These are phyloP conservation scores for Xanthoceras sorbifolium DNA, from an alignment of 345 rosid genomes.

Conservation along the genomic window DNA sequence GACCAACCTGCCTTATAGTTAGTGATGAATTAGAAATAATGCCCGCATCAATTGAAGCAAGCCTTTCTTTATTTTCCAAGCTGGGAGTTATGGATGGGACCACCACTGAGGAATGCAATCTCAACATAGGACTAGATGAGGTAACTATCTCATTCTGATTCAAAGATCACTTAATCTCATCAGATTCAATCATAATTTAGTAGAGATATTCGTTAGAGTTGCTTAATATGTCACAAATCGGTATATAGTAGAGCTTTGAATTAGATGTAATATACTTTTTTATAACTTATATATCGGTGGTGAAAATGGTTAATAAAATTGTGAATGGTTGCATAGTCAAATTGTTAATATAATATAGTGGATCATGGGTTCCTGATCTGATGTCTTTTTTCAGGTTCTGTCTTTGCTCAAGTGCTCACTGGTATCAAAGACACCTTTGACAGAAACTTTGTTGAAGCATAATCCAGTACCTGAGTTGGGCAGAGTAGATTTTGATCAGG, in stretches of 20 bases:
- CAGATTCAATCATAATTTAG: too few relatives aligned
- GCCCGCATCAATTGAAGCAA: conserved; percentile 14
- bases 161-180: not conserved
- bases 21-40: conserved; percentile 23
- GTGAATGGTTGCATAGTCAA: too few relatives aligned
- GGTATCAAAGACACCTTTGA: conserved; percentile 25
- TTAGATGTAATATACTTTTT: too few relatives aligned
- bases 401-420: conserved; percentile 22
- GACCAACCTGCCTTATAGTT: not conserved
- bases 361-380: not conserved
- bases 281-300: too few relatives aligned
- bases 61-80: conserved; percentile 20
- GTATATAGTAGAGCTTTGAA: too few relatives aligned
- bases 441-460: conserved; percentile 19
- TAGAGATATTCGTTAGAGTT: too few relatives aligned
- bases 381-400: conserved; percentile 24
- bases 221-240: too few relatives aligned
- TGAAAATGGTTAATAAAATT: too few relatives aligned
- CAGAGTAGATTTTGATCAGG: not conserved
- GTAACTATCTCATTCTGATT: conserved; percentile 10
- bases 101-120: conserved; percentile 13
- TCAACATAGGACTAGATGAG: conserved; percentile 7
- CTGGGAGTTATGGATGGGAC: conserved; percentile 16
- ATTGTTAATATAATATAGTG: too few relatives aligned
- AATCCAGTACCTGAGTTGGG: not conserved